These are phyloP conservation scores for Dacryopinax primogenitus DNA, from an alignment of 768 basidiomycete genomes.

Conservation along the genomic window DNA sequence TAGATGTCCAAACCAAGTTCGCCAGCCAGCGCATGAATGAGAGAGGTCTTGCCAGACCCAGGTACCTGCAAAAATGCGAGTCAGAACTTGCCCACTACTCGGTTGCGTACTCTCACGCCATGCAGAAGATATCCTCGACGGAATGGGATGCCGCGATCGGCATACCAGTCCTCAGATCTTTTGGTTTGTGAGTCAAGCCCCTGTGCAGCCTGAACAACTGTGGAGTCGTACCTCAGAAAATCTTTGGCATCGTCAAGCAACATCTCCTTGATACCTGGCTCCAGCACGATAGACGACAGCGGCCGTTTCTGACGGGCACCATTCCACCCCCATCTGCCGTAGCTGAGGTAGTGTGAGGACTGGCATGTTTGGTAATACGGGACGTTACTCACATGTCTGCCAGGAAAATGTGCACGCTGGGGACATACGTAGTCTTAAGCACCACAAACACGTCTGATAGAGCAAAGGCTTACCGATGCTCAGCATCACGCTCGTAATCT, in stretches of 20 bases:
- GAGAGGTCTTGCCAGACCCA: slow-evolving; percentile 16
- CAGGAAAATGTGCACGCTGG: slow-evolving; percentile 1
- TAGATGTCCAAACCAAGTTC: slow-evolving; percentile 84
- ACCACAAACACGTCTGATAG: not conserved
- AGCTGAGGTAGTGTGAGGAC: not conserved
- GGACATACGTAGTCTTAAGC: not conserved
- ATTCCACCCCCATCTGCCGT: slow-evolving; percentile 41
- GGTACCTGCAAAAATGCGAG: not conserved
- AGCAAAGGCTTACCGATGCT: not conserved
- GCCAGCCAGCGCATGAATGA: slow-evolving; percentile 27
- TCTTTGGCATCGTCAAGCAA: slow-evolving; percentile 1
- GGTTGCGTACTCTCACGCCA: slow-evolving; percentile 23
- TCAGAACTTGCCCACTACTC: not conserved
- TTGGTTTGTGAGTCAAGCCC: not conserved
- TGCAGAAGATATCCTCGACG: slow-evolving; percentile 15
- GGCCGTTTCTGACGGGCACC: slow-evolving; percentile 52
- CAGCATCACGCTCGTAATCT: slow-evolving; percentile 3
- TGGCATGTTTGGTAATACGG: not conserved
- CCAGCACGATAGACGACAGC: slow-evolving; percentile 53
- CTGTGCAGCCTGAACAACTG: not conserved
- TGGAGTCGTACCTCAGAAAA: not conserved
- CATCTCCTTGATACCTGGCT: slow-evolving; percentile 34
- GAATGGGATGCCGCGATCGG: slow-evolving; percentile 16
- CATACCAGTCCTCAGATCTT: slow-evolving; percentile 12
- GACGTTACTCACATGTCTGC: not conserved